These are phyloP conservation scores for Pterocarpus macrocarpus DNA, from an alignment of 306 rosid genomes.

Conservation along the genomic window DNA sequence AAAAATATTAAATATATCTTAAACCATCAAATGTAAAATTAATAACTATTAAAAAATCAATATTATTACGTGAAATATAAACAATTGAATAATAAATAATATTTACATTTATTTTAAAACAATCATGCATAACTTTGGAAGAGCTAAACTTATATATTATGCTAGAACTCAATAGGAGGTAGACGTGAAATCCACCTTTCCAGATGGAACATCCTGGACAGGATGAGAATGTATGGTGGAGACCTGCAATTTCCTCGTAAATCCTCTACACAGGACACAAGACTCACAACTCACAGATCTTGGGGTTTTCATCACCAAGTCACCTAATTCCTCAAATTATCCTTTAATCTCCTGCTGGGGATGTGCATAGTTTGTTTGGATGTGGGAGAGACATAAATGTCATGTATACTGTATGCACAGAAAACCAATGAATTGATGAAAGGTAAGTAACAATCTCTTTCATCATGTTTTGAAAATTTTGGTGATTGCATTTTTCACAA, in stretches of 20 bases:
- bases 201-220: neutral
- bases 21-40: too few species aligned
- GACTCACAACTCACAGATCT: neutral
- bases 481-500: neutral
- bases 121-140: neutral
- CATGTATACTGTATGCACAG: neutral
- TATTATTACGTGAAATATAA: too few species aligned
- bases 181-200: neutral
- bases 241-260: neutral
- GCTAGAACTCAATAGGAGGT: neutral
- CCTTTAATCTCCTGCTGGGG: neutral
- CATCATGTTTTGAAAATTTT: conserved; percentile 43
- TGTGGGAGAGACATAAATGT: conserved; percentile 8
- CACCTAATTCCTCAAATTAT: conserved; percentile 25
- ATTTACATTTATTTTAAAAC: too few species aligned
- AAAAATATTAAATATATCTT: neutral
- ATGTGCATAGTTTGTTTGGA: conserved; percentile 4
- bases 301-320: conserved; percentile 6
- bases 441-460: conserved; percentile 48
- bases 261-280: neutral
- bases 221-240: neutral
- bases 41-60: too few species aligned
- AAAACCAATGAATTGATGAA: neutral
- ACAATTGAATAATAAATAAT: too few species aligned
- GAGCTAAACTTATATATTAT: neutral